Evolutionary conservation across 108 stramenopile genomes (phyloP), one percentile per base, ranked within the genome.

Genomic region (Nitzschia sp.): DNA sequence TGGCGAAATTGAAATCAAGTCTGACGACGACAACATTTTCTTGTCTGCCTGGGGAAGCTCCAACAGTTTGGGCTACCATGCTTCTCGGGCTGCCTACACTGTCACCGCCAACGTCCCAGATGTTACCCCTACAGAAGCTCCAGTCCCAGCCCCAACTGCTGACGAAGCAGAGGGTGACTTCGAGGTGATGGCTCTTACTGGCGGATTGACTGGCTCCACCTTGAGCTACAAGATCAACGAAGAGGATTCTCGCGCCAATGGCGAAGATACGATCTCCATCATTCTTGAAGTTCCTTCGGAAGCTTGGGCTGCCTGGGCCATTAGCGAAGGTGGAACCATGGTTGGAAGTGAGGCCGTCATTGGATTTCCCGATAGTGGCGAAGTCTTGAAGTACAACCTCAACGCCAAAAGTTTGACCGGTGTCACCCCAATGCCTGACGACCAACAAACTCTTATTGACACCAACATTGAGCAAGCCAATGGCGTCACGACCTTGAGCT

Each of bases 301-400:
- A 52, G 69, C 78, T 6, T 81, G 84, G 73, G 40, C 75, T 34
- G 76, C 52, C 6, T 63, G 81, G 69, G 82, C 63, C 10, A 51
- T 69, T 26, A 72, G 59, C 20, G 64, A 67, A 8, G 62, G 62
- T 39, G 71, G 62, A 12, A 37, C 41, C 60, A 85, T 85, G 81
- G 22, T 80, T 51, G 76, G 72, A 1, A 56, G 61, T 39, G 72
- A 80, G 11, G 81, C 81, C 34, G 76, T 85, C 43, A 80, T 85
- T 75, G 83, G 79, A 3, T 26, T 80, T 8, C 79, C 83, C 2
- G 83, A 61, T 50, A 74, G 55, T 34, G 41, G 57, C 1, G 66
- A 53, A 69, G 57, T 69, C 14, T 7, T 39, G 3, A 83, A 86
- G 72, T 86, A 86, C 53, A 62, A 41, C 50, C 11, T 86, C 61